Evolutionary conservation across 371 early-diverging fungal genomes (phyloP).

Genomic region (Rhizopus sp.): DNA sequence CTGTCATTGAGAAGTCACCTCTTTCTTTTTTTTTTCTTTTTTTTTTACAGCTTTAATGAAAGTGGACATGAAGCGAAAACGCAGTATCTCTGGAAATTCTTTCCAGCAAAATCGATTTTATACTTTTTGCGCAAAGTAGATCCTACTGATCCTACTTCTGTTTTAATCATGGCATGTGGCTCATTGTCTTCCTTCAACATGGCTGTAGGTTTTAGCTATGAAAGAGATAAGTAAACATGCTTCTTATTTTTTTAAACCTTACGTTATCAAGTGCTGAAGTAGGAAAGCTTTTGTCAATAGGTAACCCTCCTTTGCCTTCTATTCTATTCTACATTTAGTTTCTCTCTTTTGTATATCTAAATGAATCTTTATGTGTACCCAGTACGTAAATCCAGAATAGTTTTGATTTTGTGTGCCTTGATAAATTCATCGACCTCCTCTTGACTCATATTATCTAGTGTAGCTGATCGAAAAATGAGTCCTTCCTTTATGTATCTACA

Average conservation of each 20-base stretch:
- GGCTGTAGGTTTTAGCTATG: constrained; percentile 5
- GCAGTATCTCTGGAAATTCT: constrained; percentile 44
- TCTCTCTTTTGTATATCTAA: not conserved
- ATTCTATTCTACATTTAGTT: constrained; percentile 2
- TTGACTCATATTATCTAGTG: constrained; percentile 28
- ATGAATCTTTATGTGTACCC: constrained; percentile 6
- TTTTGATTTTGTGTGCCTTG: constrained; percentile 23
- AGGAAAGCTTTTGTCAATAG: constrained; percentile 37
- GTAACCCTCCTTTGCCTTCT: constrained; percentile 30
- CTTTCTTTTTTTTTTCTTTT: not conserved
- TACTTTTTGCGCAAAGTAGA: constrained; percentile 31
- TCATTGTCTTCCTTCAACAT: not conserved
- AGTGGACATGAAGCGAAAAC: constrained; percentile 38
- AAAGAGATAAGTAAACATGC: not conserved
- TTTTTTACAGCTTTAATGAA: constrained; percentile 38
- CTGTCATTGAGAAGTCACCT: not conserved
- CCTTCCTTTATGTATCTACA: constrained; percentile 33
- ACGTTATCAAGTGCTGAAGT: constrained; percentile 27
- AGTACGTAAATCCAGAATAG: constrained; percentile 24
- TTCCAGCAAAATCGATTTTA: constrained; percentile 45
- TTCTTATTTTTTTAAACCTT: not conserved
- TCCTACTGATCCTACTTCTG: constrained; percentile 1
- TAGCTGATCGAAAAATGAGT: constrained; percentile 31
- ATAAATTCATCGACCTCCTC: constrained; percentile 30
- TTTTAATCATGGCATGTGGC: not conserved